Percentiles rank a stretch among this genome's conserved stretches.
phyloP scores from a whole-genome alignment of 176 grass and related monocot species.

The Oryza punctata region DNA sequence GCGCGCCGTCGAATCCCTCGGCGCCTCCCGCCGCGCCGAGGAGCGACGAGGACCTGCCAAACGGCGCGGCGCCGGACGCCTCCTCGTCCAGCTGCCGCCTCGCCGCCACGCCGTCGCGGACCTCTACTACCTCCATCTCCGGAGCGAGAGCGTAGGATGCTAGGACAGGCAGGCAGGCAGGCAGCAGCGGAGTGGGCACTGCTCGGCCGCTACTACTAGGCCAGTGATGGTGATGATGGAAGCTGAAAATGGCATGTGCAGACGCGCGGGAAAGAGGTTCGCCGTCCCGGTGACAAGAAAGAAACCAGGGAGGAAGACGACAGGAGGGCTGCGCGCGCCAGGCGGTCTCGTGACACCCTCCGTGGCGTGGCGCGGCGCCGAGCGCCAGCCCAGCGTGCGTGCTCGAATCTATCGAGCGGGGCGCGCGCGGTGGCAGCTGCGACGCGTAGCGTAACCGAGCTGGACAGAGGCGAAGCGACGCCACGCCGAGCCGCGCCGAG shows the following conservation, averaged over 20 bases:
- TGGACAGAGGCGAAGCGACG: not conserved
- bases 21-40: not conserved
- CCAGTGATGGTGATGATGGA: not conserved
- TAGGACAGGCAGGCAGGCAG: not conserved
- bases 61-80: slow-evolving; percentile 18
- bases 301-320: slow-evolving; percentile 18
- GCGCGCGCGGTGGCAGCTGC: not conserved
- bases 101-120: slow-evolving; percentile 9
- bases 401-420: slow-evolving; percentile 4
- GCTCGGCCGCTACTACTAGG: not conserved
- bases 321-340: slow-evolving; percentile 21
- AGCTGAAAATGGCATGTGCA: slow-evolving; percentile 2
- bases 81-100: not conserved
- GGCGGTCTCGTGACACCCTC: slow-evolving; percentile 41
- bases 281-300: not conserved
- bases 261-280: slow-evolving; percentile 5
- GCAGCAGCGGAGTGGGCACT: not conserved
- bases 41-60: slow-evolving; percentile 35
- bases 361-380: slow-evolving; percentile 12
- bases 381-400: slow-evolving; percentile 1
- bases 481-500: not conserved
- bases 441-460: not conserved
- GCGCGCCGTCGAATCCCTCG: slow-evolving; percentile 52
- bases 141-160: not conserved
- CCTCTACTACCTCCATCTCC: slow-evolving; percentile 11